A percentile compares a stretch with the other conserved stretches of the same genome.
These are phyloP conservation scores for Chloroidium sp. DNA, from an alignment of 163 green algal genomes.

Conservation along the genomic window DNA sequence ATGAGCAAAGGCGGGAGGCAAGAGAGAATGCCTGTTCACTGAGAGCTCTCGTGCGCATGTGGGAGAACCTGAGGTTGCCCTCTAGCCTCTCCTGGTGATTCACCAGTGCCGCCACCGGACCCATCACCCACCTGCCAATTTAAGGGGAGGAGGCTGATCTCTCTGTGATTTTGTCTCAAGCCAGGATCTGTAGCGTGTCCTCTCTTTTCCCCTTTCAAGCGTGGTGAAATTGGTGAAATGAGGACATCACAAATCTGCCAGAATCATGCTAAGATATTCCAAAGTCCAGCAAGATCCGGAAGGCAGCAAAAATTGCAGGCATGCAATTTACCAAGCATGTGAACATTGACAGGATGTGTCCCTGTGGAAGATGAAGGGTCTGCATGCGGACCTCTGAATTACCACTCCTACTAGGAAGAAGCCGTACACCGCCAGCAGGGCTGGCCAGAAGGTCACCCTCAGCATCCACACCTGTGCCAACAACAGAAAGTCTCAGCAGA, in stretches of 20 bases:
- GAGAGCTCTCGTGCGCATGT: slow-evolving; percentile 8
- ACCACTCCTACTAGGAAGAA: slow-evolving; percentile 9
- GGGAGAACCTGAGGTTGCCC: slow-evolving; percentile 15
- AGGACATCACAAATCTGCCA: too few relatives aligned
- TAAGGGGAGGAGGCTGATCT: neutral
- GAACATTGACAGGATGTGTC: too few relatives aligned
- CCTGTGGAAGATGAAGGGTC: too few relatives aligned
- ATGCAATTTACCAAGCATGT: too few relatives aligned
- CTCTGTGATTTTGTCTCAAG: neutral
- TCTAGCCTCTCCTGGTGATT: slow-evolving; percentile 15
- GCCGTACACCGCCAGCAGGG: slow-evolving; percentile 5
- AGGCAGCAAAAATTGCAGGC: too few relatives aligned
- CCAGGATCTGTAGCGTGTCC: too few relatives aligned
- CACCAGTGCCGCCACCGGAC: slow-evolving; percentile 8
- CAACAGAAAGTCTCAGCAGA: too few relatives aligned
- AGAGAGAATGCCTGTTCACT: neutral
- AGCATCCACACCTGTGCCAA: neutral
- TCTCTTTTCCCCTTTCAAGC: too few relatives aligned
- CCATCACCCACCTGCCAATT: slow-evolving; percentile 5
- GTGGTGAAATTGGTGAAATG: too few relatives aligned
- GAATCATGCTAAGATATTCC: too few relatives aligned
- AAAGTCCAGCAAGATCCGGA: too few relatives aligned
- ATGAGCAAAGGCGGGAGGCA: too few relatives aligned
- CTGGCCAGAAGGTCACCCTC: neutral
- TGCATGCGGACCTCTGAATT: slow-evolving; percentile 8